phyloP scores from a whole-genome alignment of 257 asterid species.

The Gynochthodes officinalis region DNA sequence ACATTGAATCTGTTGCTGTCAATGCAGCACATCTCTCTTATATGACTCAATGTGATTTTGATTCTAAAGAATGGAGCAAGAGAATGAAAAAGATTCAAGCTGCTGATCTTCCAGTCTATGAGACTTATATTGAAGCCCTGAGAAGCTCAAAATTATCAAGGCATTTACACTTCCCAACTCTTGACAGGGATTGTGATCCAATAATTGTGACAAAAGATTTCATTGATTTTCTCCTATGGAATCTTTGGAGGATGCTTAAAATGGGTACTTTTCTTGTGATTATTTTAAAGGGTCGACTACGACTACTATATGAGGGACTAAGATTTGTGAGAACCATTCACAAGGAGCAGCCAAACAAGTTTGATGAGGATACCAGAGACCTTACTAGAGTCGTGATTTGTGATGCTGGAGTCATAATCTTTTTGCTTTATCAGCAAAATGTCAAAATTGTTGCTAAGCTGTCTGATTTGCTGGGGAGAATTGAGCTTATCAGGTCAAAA shows the following conservation, averaged over 20 bases:
- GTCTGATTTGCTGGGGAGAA: background rate
- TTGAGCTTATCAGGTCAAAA: background rate
- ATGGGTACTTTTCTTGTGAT: background rate
- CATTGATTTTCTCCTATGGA: background rate
- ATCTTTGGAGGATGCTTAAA: background rate
- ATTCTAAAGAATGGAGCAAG: too few relatives aligned
- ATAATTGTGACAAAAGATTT: background rate
- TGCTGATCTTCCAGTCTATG: background rate
- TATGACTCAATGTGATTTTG: too few relatives aligned
- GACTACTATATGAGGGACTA: background rate
- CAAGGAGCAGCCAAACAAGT: background rate
- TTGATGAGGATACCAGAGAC: background rate
- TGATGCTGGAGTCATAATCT: conserved; percentile 2
- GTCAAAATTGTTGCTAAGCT: background rate
- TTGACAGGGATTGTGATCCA: background rate
- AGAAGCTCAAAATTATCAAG: background rate
- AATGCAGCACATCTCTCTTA: background rate
- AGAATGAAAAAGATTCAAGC: background rate
- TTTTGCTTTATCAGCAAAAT: background rate
- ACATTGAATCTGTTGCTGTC: background rate
- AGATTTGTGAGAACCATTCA: background rate
- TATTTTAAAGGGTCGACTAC: background rate
- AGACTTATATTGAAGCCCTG: background rate
- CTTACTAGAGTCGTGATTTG: background rate
- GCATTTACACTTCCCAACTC: background rate